Evolutionary conservation across 306 rosid genomes (phyloP), one percentile per base, ranked within the genome.

Genomic region (Corylus americana): DNA sequence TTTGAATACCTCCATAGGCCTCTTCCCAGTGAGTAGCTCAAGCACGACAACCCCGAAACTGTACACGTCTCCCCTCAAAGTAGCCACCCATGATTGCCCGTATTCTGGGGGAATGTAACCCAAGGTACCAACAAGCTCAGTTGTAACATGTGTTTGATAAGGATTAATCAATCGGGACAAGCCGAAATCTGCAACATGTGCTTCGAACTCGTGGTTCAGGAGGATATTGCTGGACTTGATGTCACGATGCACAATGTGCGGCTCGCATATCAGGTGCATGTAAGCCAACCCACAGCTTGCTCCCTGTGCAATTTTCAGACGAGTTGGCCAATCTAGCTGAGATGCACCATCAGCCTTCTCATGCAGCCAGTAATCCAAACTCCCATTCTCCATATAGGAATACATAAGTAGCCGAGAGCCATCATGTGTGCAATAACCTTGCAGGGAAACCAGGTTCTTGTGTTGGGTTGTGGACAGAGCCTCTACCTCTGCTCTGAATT

Each of bases 41-140:
- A 94, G 97, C 91, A 94, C 77, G 73, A 94, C 98, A 80, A 94
- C 97, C 1, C 98, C 97, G 59, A 94, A 94, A 86, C 97, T 94
- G 78, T 94, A 94, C 87, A 94, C 86, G 44, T 94, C 98, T 82
- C 98, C 97, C 81, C 98, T 83, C 39, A 94, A 91, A 76, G 98
- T 92, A 64, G 98, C 98, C 75, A 92, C 96, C 98, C 97, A 94
- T 69, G 98, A 94, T 81, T 91, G 97, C 77, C 98, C 97, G 61
- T 94, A 94, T 80, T 94, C 97, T 0, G 98, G 98, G 39, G 98
- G 98, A 82, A 94, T 94, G 84, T 94, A 94, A 71, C 98, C 98
- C 47, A 94, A 86, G 78, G 98, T 94, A 57, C 98, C 98, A 44
- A 94, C 98, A 77, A 94, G 98, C 87, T 94, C 98, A 1, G 98